phyloP scores from a whole-genome alignment of 495 filamentous ascomycete species.

The Daldinia loculata region DNA sequence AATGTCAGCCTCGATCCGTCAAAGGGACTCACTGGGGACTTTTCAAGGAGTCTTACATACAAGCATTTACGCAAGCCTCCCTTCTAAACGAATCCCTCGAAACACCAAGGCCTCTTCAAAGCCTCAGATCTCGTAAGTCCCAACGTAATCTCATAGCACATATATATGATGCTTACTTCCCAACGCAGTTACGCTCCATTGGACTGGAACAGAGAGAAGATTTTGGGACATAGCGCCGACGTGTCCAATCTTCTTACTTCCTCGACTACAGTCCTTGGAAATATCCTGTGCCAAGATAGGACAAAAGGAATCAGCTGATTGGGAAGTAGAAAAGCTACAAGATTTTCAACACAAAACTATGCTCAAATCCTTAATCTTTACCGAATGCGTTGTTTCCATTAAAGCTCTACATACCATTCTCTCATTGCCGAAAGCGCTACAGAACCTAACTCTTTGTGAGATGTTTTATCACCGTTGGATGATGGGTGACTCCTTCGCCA shows the following conservation, averaged over 20 bases:
- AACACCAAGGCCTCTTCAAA: slow-evolving; percentile 9
- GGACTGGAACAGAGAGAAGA: background rate
- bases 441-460: slow-evolving; percentile 8
- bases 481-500: slow-evolving; percentile 1
- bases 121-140: slow-evolving; percentile 20
- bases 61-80: slow-evolving; percentile 21
- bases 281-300: slow-evolving; percentile 26
- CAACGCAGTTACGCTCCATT: slow-evolving; percentile 21
- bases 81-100: slow-evolving; percentile 10
- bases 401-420: slow-evolving; percentile 21
- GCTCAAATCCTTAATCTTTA: slow-evolving; percentile 17
- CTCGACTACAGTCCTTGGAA: slow-evolving; percentile 22
- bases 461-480: slow-evolving; percentile 3
- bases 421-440: slow-evolving; percentile 16
- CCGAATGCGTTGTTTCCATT: slow-evolving; percentile 16
- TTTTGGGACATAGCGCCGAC: slow-evolving; percentile 17
- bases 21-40: slow-evolving; percentile 11
- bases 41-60: slow-evolving; percentile 13
- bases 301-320: background rate
- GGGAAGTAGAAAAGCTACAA: background rate
- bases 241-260: slow-evolving; percentile 23
- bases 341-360: slow-evolving; percentile 13
- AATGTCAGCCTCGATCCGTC: slow-evolving; percentile 15
- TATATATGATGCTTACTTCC: background rate
- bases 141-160: background rate